Evolutionary conservation across 176 grass and related monocot genomes (phyloP).

Genomic region (Poa pratensis): DNA sequence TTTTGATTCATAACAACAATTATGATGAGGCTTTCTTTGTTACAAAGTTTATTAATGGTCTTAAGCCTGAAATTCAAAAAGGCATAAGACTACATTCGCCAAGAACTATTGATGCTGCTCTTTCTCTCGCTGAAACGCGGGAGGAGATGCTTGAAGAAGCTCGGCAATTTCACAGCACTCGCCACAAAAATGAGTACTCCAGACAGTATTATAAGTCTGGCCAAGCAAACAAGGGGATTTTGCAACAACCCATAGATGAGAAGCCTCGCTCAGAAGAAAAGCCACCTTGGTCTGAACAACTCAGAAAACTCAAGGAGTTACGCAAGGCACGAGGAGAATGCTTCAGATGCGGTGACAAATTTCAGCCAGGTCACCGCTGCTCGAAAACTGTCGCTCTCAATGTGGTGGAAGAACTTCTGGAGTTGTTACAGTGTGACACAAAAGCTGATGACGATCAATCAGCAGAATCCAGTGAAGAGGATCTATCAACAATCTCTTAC

Average conservation of each 20-base stretch:
- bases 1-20: too few species aligned
- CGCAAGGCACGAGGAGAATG: neutral
- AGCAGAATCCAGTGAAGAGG: too few species aligned
- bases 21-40: neutral
- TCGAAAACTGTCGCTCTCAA: neutral
- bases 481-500: too few species aligned
- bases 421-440: too few species aligned
- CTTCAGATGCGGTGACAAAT: neutral
- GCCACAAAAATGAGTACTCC: neutral
- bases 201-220: neutral
- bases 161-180: neutral
- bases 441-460: too few species aligned
- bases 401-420: too few species aligned
- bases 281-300: neutral
- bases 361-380: neutral
- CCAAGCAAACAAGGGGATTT: rapidly evolving
- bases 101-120: neutral
- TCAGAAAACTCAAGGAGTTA: neutral
- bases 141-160: neutral
- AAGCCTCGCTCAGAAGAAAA: neutral
- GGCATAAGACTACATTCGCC: neutral
- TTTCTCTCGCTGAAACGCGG: neutral
- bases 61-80: neutral
- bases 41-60: neutral
- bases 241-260: neutral